These are phyloP conservation scores for Dactylellina leptospora DNA, from an alignment of 2,329 filamentous ascomycete genomes.

Conservation along the genomic window DNA sequence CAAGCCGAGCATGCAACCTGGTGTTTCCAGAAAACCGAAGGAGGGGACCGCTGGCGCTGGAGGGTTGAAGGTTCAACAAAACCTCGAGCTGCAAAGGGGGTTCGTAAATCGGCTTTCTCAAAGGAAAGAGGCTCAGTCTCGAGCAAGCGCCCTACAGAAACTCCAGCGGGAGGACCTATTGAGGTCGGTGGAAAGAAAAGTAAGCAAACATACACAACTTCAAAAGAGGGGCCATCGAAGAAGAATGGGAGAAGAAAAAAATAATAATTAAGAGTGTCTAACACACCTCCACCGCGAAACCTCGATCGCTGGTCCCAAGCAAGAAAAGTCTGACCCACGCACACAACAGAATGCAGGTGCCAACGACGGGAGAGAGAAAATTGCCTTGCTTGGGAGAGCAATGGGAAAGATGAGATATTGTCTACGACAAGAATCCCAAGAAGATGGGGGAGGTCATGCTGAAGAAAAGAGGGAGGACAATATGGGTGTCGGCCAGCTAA, in stretches of 20 bases:
- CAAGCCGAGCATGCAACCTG: not conserved
- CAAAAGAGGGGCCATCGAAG: slow-evolving; percentile 40
- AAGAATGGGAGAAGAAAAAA: not conserved
- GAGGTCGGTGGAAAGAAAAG: slow-evolving; percentile 34
- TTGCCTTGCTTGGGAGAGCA: slow-evolving; percentile 45
- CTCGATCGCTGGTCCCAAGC: slow-evolving; percentile 47
- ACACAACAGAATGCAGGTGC: slow-evolving; percentile 44
- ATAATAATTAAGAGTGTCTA: slow-evolving; percentile 22
- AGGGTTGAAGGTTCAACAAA: slow-evolving; percentile 4
- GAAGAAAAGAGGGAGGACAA: slow-evolving; percentile 30
- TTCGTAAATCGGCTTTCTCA: slow-evolving; percentile 3
- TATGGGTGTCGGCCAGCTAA: slow-evolving; percentile 41
- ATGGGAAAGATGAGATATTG: slow-evolving; percentile 42
- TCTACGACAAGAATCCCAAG: slow-evolving; percentile 43
- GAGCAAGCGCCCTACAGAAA: slow-evolving; percentile 14
- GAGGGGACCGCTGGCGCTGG: not conserved
- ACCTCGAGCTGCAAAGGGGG: slow-evolving; percentile 7
- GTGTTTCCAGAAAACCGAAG: not conserved
- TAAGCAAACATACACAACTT: slow-evolving; percentile 50
- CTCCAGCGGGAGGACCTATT: slow-evolving; percentile 26
- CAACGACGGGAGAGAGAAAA: slow-evolving; percentile 26
- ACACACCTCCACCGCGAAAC: slow-evolving; percentile 42
- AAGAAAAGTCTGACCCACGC: slow-evolving; percentile 51
- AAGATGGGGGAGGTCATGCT: slow-evolving; percentile 48
- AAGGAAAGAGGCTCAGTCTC: slow-evolving; percentile 12